Evolutionary conservation across 1,139 yeast species (phyloP), one percentile per base, ranked within the genome.

Genomic region (Scheffersomyces illinoinensis): DNA sequence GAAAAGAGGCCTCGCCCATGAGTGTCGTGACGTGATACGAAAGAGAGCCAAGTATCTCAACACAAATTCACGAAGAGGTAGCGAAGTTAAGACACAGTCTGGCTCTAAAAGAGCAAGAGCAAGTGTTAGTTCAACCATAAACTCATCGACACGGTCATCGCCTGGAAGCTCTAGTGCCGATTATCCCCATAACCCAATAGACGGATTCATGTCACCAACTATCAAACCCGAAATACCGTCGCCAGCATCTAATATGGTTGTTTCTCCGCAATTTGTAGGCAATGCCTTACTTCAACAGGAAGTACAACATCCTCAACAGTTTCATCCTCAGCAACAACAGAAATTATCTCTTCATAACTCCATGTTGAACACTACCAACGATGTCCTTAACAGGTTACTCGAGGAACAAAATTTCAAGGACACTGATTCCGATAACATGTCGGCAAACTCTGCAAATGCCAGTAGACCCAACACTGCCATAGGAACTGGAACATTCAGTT

Each of bases 21-120:
- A 76, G 18, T 89, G 95, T 70, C 75, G 72, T 49, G 90, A 88
- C 68, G 85, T 86, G n/a, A 80, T 79, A 50, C 73, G 93, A 52
- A 87, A 86, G 68, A 73, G 84, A 59, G 87, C 87, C 17, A 79
- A 81, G 61, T 80, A 80, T 65, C 64, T 79, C 64, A 66, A 61
- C 51, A 53, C 57, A 53, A 54, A 55, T 51, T 18, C 56, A 53
- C 53, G 60, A 56, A 54, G 56, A 57, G 54, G 53, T 21, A 56
- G 54, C 53, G 54, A 57, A 54, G 47, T 50, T 24, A 26, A 20
- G 24, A 17, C 26, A 8, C 51, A 48, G 53, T 48, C 56, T 7
- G 52, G 55, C 52, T 19, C 54, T 48, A 50, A 46, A 53, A 26
- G 24, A 48, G 48, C 21, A 47, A 52, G 51, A 33, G 55, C 48